phyloP scores from a whole-genome alignment of 2,329 filamentous ascomycete genomes.

The Fonsecaea monophora region DNA sequence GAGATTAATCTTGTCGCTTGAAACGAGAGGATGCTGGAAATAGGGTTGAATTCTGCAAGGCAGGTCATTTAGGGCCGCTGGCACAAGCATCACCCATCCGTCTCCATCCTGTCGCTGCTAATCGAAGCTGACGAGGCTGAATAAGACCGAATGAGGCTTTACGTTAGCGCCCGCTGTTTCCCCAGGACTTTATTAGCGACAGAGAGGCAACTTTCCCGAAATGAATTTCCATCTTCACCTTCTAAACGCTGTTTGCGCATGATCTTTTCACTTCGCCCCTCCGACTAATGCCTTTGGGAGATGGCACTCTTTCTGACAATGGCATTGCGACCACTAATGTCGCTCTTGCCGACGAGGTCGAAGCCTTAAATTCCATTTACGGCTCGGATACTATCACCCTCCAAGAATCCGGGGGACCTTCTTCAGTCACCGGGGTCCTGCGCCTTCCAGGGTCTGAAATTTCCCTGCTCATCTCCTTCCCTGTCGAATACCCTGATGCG shows the following conservation, averaged over 20 bases:
- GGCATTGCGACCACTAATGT: slow-evolving; percentile 36
- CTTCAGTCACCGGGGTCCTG: slow-evolving; percentile 63
- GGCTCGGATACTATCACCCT: slow-evolving; percentile 50
- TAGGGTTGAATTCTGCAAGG: neutral
- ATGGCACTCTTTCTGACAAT: slow-evolving; percentile 7
- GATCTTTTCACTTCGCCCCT: neutral
- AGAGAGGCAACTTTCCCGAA: slow-evolving; percentile 17
- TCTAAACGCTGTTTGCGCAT: neutral
- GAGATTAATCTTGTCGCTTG: slow-evolving; percentile 7
- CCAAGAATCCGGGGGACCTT: slow-evolving; percentile 12
- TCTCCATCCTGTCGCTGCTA: no score
- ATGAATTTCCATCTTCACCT: neutral
- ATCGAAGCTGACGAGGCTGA: slow-evolving; percentile 6
- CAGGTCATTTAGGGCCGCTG: neutral
- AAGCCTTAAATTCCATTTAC: slow-evolving; percentile 64
- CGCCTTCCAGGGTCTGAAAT: slow-evolving; percentile 67
- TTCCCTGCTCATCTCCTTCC: slow-evolving; percentile 69
- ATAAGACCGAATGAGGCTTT: neutral
- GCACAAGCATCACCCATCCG: neutral
- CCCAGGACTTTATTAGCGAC: neutral
- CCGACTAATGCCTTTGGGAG: slow-evolving; percentile 29
- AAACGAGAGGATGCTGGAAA: neutral
- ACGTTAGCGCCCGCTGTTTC: neutral
- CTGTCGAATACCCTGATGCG: slow-evolving; percentile 73
- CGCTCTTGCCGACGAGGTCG: slow-evolving; percentile 56